phyloP scores from a whole-genome alignment of 352 stramenopile genomes.

The Aphanomyces invadans region DNA sequence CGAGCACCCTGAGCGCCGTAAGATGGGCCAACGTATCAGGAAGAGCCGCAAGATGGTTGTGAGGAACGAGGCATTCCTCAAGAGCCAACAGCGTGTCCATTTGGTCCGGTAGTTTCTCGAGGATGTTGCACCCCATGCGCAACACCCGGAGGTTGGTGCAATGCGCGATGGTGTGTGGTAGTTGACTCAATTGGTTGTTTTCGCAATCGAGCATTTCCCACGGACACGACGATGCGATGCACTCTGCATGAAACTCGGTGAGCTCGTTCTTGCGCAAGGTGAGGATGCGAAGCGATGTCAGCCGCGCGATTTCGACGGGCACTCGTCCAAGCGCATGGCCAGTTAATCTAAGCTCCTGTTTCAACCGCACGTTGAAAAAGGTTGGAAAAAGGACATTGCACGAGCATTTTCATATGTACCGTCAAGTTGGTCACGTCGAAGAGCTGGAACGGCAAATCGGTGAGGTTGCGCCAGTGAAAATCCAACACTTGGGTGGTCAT shows the following conservation, averaged over 20 bases:
- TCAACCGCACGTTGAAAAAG: no score
- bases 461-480: slow-evolving; percentile 66
- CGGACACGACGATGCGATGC: slow-evolving; percentile 29
- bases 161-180: slow-evolving; percentile 40
- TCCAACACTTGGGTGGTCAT: slow-evolving; percentile 37
- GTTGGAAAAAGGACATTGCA: no score
- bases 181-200: slow-evolving; percentile 42
- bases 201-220: slow-evolving; percentile 58
- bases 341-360: slow-evolving; percentile 56
- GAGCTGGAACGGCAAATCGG: slow-evolving; percentile 8
- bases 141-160: slow-evolving; percentile 39
- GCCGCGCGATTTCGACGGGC: slow-evolving; percentile 31
- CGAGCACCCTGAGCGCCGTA: slow-evolving; percentile 32
- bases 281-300: slow-evolving; percentile 43
- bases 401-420: no score
- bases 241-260: slow-evolving; percentile 33
- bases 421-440: slow-evolving; percentile 6
- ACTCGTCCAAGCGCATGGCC: slow-evolving; percentile 42
- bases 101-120: slow-evolving; percentile 34
- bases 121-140: slow-evolving; percentile 40
- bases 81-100: slow-evolving; percentile 35
- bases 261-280: slow-evolving; percentile 60
- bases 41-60: slow-evolving; percentile 43
- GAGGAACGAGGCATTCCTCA: slow-evolving; percentile 35
- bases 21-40: slow-evolving; percentile 32